A percentile compares a stretch with the other conserved stretches of the same genome.
Conservation (phyloP, 2,329 filamentous ascomycete genomes). For the Lasiodiplodia theobromae region DNA sequence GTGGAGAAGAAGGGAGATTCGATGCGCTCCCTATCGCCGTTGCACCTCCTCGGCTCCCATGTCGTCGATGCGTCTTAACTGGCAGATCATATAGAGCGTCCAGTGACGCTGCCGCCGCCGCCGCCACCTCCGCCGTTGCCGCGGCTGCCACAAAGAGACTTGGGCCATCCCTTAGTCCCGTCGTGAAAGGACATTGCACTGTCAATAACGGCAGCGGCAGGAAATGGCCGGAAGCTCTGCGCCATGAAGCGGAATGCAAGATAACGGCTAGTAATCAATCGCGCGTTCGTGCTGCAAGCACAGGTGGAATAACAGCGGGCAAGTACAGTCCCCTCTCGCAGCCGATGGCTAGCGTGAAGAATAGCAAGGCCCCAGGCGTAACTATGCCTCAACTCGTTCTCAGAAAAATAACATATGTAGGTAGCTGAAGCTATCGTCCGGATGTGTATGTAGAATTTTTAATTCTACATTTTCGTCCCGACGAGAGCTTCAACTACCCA, state of each 20-base stretch:
- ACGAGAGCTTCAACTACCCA: no score
- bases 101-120: background rate
- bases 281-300: background rate
- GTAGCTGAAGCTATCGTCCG: no score
- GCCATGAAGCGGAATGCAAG: background rate
- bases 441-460: no score
- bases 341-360: no score
- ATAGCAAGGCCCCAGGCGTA: no score
- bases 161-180: background rate
- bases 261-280: background rate
- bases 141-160: background rate
- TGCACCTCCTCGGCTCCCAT: background rate
- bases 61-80: background rate
- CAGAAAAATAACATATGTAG: no score
- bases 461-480: no score
- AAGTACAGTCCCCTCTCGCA: background rate
- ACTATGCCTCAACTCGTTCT: no score
- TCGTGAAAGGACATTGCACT: background rate
- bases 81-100: slow-evolving; percentile 7
- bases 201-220: background rate
- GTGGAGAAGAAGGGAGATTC: background rate
- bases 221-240: background rate
- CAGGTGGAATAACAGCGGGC: background rate
- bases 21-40: slow-evolving; percentile 5
- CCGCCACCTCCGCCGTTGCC: background rate